Base-by-base conservation (phyloP, 441 rosid species). In the Hypseocharis bilobata region DNA sequence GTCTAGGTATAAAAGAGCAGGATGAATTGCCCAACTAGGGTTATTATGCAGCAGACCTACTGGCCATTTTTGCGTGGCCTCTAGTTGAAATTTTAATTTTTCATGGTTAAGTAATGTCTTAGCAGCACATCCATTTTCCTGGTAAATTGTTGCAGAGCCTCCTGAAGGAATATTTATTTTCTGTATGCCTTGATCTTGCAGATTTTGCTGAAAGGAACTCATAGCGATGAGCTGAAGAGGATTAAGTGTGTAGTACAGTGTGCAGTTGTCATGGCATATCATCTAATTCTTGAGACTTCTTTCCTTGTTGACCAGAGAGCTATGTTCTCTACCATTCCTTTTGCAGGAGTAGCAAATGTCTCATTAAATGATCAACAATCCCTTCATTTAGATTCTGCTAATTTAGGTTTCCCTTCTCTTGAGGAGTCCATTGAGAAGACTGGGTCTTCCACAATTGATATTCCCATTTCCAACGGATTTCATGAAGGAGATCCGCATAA, bases 151-250 rank as follows among this genome's bases (percentile, higher is more conserved):
- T 28, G 19, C 36, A 28, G 32, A 28, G 26, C 61, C 5, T 52
- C 26, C 26, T 57, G 16, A 2, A n/a, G 30, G 26, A 36, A 10
- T 28, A 57, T 58, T 71, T 27, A 71, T 30, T 67, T 19, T 14
- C 29, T 66, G 32, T 47, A 26, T 45, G 49, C 25, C 60, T 16
- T 63, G 7, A 36, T 78, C 38, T 60, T 81, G 76, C 89, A 93
- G 99, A 82, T 93, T 76, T 82, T 93, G 80, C 81, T 93, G 73
- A 91, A 85, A 84, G 99, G 99, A 77, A 78, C 89, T 78, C 82
- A 85, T 60, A 84, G 87, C 25, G 84, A 85, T 14, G 94, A 80
- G 76, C 76, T 93, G 80, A 93, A 93, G 78, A 91, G 77, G 83
- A 72, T 93, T 73, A 93, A 93, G 80, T 84, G 74, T 69, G 88